Base-by-base conservation (phyloP, 2,329 filamentous ascomycete species). In the Fusarium miscanthi region DNA sequence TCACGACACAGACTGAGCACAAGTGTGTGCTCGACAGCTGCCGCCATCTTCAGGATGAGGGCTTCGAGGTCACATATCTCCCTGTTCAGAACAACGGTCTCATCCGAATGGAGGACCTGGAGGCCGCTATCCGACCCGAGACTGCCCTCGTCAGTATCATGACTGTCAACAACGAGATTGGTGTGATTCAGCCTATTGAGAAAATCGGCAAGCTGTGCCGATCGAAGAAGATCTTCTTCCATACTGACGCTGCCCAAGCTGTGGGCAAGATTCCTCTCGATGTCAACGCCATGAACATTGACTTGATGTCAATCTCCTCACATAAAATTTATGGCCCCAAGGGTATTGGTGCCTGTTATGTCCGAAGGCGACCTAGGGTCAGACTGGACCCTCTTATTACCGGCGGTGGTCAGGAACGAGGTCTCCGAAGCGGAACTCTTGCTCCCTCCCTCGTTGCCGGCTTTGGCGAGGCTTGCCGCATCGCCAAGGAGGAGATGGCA, bases 301-400 rank as follows among this genome's bases (percentile, higher is more conserved):
- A 99, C 81, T 85, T 99, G 79, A 98, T 99, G 95, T 98, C 95
- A 35, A 98, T 99, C 69, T 98, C 96, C 13, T 95, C 94, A 35
- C 96, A 99, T 85, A 99, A 99, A 85, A 97, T 99, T 60, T 99
- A 99, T 80, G 96, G 96, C 31, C 96, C 96, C 59, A 99, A 97
- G 87, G 96, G 96, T 38, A 93, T 99, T 63, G 96, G 96, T 66
- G 96, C 96, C 65, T 99, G 96, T 84, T 99, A 95, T 79, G 94
- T 99, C 53, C 92, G 96, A 78, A 90, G 96, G 85, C 89, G 96
- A 64, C 96, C 96, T 4, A 91, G 95, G 81, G 96, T 99, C 75
- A 93, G 96, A 82, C 86, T 99, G 64, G 96, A 99, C 66, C 96
- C 96, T 56, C 92, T 99, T 80, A 99, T 99, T 84, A 97, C 91